Conservation (phyloP, 2,329 filamentous ascomycete species). For the Cercospora sp. region DNA sequence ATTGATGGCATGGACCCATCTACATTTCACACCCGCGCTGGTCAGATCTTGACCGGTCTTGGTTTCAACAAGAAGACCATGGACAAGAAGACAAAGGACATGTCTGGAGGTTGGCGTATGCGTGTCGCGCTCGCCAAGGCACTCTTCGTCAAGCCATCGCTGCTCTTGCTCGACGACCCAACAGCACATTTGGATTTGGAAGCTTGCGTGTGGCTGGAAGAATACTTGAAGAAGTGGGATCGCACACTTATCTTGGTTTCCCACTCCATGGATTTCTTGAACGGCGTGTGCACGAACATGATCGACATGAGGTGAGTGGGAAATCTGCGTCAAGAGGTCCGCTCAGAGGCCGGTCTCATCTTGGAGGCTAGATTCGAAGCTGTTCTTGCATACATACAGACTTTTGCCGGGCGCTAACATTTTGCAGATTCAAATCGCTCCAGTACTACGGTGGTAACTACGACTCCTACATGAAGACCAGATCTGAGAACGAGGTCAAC, state of each 20-base stretch:
- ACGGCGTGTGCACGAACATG: constrained; percentile 98
- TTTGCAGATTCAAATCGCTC: constrained; percentile 64
- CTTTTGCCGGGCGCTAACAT: background rate
- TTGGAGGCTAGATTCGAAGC: background rate
- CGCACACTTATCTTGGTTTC: constrained; percentile 94
- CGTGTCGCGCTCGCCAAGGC: constrained; percentile 96
- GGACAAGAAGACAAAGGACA: constrained; percentile 99
- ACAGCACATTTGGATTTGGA: constrained; percentile 99
- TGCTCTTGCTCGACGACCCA: constrained; percentile 94
- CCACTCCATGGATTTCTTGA: constrained; percentile 98
- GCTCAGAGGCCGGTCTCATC: background rate
- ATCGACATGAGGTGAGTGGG: constrained; percentile 78
- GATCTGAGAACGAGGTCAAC: constrained; percentile 91
- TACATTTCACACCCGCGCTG: constrained; percentile 93
- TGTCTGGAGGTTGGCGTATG: constrained; percentile 99
- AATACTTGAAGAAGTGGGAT: constrained; percentile 99
- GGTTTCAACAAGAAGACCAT: constrained; percentile 99
- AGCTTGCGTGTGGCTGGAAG: constrained; percentile 98
- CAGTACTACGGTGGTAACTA: constrained; percentile 99
- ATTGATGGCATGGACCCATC: constrained; percentile 99
- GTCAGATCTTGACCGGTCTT: constrained; percentile 95
- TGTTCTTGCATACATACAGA: background rate
- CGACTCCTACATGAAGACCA: constrained; percentile 93
- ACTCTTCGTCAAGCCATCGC: constrained; percentile 94
- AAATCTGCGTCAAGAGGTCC: background rate